Base-by-base conservation (phyloP, 495 filamentous ascomycete species). In the Collariella sp. region DNA sequence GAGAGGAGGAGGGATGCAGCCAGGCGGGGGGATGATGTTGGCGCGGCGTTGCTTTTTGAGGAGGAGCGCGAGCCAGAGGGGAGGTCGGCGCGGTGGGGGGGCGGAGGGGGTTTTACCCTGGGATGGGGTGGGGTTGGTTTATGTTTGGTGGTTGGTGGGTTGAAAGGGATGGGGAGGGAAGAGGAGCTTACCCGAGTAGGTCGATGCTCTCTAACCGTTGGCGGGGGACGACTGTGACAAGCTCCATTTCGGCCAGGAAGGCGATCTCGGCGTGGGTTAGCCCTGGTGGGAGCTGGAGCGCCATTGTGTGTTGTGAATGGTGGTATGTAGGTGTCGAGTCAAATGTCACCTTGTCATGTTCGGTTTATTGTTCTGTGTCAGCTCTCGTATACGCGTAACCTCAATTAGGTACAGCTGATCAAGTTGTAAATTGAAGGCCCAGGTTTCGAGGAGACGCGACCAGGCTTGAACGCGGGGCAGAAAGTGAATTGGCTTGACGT, bases 221-320 rank as follows among this genome's bases (percentile, higher is more conserved):
- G 29, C 93, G 88, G 50, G 93, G 93, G 38, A 97, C 80, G 11
- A 98, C 80, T 1, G 91, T 95, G 42, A 98, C 86, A 62, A 85
- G 79, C 70, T 96, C 89, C 88, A 96, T 96, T 72, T 98, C 93
- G 69, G 91, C 94, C 42, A 96, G 79, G 69, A 97, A 98, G 62
- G 89, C 87, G 40, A 96, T 85, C 73, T 98, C 93, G 58, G 85
- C 73, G 53, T 91, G 89, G 52, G 87, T 88, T 20, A 95, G 81
- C 71, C 89, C 89, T 56, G 85, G 80, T 23, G 85, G 87, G 34
- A 91, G 75, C 50, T 87, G 87, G 50, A 91, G 82, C 29, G 89
- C 90, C 90, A 96, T 96, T 50, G 56, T 59, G 55, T 38, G 22
- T 22, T 50, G 56, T 59, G 55, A 31, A 19, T 22, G n/a, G 29